These are phyloP conservation scores for Alloteropsis angusta DNA, from an alignment of 202 grass and related monocot species.

Conservation along the genomic window DNA sequence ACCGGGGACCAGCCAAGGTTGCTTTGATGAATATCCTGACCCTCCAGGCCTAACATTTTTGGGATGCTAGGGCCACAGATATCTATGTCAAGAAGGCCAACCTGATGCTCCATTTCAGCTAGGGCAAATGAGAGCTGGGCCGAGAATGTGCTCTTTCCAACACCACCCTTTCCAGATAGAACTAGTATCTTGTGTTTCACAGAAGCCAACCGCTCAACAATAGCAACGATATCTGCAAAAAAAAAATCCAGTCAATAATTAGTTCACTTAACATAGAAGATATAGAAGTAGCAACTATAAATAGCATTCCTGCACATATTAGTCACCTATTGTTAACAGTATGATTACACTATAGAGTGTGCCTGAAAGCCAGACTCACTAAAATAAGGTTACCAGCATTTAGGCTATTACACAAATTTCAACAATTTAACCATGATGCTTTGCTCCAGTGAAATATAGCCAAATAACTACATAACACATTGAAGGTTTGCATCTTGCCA, in stretches of 20 bases:
- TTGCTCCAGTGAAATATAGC: background rate
- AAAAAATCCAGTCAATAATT: background rate
- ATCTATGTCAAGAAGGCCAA: conserved; percentile 79
- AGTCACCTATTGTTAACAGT: background rate
- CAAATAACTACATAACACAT: background rate
- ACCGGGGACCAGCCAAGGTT: conserved; percentile 89
- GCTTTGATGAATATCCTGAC: conserved; percentile 88
- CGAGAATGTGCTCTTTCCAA: conserved; percentile 75
- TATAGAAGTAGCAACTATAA: conserved; percentile 1
- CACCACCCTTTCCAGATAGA: conserved; percentile 74
- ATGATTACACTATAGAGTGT: background rate
- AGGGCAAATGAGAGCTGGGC: conserved; percentile 75
- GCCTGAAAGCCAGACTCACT: background rate
- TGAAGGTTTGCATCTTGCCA: background rate
- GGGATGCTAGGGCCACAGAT: conserved; percentile 84
- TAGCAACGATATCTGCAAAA: conserved; percentile 54
- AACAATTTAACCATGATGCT: background rate
- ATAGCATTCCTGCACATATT: background rate
- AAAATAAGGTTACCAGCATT: background rate
- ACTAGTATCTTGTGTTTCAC: conserved; percentile 70
- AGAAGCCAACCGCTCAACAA: conserved; percentile 52
- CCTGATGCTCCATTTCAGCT: conserved; percentile 55
- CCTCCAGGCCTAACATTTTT: conserved; percentile 86
- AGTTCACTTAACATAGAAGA: background rate
- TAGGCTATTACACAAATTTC: background rate